A percentile compares a stretch with the other conserved stretches of the same genome.
These are phyloP conservation scores for Beta macrorhiza DNA, from an alignment of 179 eudicot genomes.

Conservation along the genomic window DNA sequence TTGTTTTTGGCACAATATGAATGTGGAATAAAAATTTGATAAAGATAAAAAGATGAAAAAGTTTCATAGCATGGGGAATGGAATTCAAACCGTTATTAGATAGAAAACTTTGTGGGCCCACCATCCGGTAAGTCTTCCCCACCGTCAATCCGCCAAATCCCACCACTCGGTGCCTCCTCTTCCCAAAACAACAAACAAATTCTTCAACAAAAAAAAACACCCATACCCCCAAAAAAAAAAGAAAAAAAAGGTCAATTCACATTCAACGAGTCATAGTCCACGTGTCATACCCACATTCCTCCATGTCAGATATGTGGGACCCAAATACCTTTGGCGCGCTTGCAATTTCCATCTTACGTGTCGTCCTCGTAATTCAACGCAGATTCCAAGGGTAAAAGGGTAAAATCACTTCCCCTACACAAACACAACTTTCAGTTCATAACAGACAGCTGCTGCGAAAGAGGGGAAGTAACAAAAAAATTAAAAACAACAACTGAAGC, in stretches of 20 bases:
- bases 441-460: conserved; percentile 61
- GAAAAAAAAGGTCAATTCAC: neutral
- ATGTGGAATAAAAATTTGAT: too few relatives aligned
- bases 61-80: neutral
- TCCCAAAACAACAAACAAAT: neutral
- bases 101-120: neutral
- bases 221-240: neutral
- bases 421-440: conserved; percentile 50
- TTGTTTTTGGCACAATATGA: too few relatives aligned
- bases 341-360: conserved; percentile 28
- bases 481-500: neutral
- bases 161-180: neutral
- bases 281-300: conserved; percentile 7
- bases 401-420: neutral
- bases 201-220: too few relatives aligned
- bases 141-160: conserved; percentile 22
- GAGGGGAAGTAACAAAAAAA: conserved; percentile 17
- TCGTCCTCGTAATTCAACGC: conserved; percentile 13
- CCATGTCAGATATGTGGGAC: conserved; percentile 15
- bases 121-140: neutral
- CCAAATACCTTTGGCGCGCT: conserved; percentile 22
- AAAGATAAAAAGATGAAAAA: neutral
- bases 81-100: neutral
- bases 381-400: conserved; percentile 20
- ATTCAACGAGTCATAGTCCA: conserved; percentile 10